Conservation (phyloP, 2,329 filamentous ascomycete genomes). For the Coleophoma eucalyptorum region DNA sequence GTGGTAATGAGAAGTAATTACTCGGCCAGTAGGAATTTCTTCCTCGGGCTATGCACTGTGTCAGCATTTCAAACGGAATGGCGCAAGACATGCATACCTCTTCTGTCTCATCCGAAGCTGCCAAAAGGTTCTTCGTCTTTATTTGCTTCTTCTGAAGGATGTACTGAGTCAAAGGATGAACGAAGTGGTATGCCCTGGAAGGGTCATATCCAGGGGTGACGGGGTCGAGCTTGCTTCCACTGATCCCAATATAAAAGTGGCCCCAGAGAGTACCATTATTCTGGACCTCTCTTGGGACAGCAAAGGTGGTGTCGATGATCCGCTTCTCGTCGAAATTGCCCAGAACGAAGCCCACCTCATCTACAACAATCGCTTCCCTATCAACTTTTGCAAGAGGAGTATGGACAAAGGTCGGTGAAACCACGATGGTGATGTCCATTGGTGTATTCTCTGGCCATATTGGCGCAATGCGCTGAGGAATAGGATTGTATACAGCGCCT, state of each 20-base stretch:
- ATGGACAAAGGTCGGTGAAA: conserved; percentile 71
- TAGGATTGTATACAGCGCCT: conserved; percentile 57
- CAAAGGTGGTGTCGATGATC: conserved; percentile 71
- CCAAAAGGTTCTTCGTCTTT: conserved; percentile 84
- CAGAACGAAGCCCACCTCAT: conserved; percentile 76
- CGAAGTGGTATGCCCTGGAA: conserved; percentile 76
- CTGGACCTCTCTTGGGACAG: conserved; percentile 76
- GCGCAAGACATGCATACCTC: conserved; percentile 29
- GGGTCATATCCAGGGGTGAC: conserved; percentile 67
- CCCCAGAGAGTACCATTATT: conserved; percentile 92
- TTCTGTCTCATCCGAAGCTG: conserved; percentile 44
- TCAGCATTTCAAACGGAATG: conserved; percentile 36
- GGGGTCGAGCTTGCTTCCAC: conserved; percentile 75
- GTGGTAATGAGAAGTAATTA: conserved; percentile 85
- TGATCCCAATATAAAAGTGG: conserved; percentile 83
- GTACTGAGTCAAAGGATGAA: conserved; percentile 83
- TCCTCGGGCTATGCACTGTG: conserved; percentile 46
- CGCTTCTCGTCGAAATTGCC: conserved; percentile 78
- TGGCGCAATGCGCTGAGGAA: conserved; percentile 73
- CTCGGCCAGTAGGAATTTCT: conserved; percentile 54
- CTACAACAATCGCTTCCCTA: conserved; percentile 66
- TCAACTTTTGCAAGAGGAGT: conserved; percentile 63
- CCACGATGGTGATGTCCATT: conserved; percentile 80
- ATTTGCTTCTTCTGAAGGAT: conserved; percentile 83
- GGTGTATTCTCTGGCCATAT: conserved; percentile 81